A percentile compares a stretch with the other conserved stretches of the same genome.
These are phyloP conservation scores for Zymoseptoria tritici DNA, from an alignment of 2,329 filamentous ascomycete species.

Conservation along the genomic window DNA sequence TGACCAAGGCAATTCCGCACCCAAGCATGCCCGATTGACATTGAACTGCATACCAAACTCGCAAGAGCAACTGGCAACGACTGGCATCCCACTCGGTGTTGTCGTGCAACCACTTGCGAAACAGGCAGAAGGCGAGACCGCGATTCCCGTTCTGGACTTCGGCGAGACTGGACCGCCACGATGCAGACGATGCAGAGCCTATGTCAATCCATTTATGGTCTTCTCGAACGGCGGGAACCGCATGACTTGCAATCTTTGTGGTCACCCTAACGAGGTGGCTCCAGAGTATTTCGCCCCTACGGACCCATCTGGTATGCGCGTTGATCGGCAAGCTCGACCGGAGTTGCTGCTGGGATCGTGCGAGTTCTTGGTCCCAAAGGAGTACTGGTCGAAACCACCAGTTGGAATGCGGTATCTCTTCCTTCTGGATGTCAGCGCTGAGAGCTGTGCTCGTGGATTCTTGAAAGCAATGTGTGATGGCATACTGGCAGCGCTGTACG, in stretches of 20 bases:
- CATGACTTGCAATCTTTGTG: constrained; percentile 97
- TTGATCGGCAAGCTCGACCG: constrained; percentile 81
- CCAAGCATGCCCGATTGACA: constrained; percentile 84
- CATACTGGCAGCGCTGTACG: constrained; percentile 77
- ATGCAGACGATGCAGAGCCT: constrained; percentile 86
- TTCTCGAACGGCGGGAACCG: constrained; percentile 92
- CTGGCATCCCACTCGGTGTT: constrained; percentile 77
- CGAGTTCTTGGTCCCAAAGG: constrained; percentile 93
- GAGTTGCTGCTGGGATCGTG: constrained; percentile 89
- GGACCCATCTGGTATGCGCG: constrained; percentile 74
- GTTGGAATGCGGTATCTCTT: constrained; percentile 84
- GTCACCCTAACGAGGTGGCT: constrained; percentile 89
- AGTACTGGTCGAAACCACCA: constrained; percentile 95
- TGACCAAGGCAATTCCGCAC: constrained; percentile 93
- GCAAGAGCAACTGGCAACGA: constrained; percentile 69
- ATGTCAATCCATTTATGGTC: constrained; percentile 99
- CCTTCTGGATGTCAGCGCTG: constrained; percentile 85
- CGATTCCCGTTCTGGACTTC: constrained; percentile 90
- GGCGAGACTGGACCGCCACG: constrained; percentile 83
- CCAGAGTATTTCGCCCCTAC: constrained; percentile 90
- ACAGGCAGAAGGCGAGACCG: constrained; percentile 73
- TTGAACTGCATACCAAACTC: constrained; percentile 88
- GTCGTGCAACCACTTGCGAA: constrained; percentile 81
- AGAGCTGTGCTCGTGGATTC: constrained; percentile 84
- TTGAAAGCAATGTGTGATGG: constrained; percentile 85